A percentile compares a stretch with the other conserved stretches of the same genome.
Evolutionary conservation across 345 rosid genomes (phyloP).

Genomic region (Schrenkiella parvula): DNA sequence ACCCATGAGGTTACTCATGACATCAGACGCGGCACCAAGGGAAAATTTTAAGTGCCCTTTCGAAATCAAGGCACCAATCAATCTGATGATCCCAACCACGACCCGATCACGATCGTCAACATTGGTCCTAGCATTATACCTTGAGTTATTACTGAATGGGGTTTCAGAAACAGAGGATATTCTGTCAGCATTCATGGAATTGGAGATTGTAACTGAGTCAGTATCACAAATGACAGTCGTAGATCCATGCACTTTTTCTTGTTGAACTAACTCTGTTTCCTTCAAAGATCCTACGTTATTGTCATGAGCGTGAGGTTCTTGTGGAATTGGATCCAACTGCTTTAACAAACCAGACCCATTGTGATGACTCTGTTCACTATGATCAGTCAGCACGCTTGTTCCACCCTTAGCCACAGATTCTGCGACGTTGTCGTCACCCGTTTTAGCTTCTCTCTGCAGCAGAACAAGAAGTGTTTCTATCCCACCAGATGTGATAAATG

Average conservation of each 20-base stretch:
- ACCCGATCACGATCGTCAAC: slow-evolving; percentile 73
- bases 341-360: slow-evolving; percentile 33
- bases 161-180: slow-evolving; percentile 55
- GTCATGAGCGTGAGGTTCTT: slow-evolving; percentile 34
- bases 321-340: slow-evolving; percentile 34
- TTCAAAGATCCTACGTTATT: slow-evolving; percentile 32
- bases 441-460: slow-evolving; percentile 88
- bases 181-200: slow-evolving; percentile 46
- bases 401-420: slow-evolving; percentile 35
- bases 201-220: slow-evolving; percentile 38
- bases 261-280: slow-evolving; percentile 36
- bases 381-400: slow-evolving; percentile 30
- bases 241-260: slow-evolving; percentile 38
- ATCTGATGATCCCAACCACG: slow-evolving; percentile 77
- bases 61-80: slow-evolving; percentile 72
- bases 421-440: slow-evolving; percentile 47
- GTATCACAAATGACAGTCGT: slow-evolving; percentile 31
- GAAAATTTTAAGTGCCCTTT: slow-evolving; percentile 67
- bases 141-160: slow-evolving; percentile 38
- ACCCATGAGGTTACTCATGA: slow-evolving; percentile 54
- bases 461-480: slow-evolving; percentile 94
- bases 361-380: slow-evolving; percentile 36
- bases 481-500: slow-evolving; percentile 81
- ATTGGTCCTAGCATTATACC: slow-evolving; percentile 67
- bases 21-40: slow-evolving; percentile 46